These are phyloP conservation scores for Aspergillus sergii DNA, from an alignment of 2,329 filamentous ascomycete species.

Conservation along the genomic window DNA sequence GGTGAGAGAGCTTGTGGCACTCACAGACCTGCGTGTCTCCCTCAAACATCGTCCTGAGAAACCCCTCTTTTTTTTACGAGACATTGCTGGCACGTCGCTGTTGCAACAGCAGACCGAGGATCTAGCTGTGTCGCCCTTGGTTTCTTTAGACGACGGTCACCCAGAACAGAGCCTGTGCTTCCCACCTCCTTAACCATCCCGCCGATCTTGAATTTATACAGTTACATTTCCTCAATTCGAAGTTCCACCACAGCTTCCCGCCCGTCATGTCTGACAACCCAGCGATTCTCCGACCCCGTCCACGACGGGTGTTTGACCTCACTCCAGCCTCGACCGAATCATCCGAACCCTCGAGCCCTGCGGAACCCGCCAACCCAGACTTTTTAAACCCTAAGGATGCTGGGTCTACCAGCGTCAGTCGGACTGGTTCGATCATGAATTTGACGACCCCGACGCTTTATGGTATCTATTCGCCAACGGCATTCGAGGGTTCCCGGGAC, in stretches of 20 bases:
- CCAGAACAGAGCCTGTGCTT: not conserved
- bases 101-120: not conserved
- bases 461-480: constrained; percentile 81
- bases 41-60: not conserved
- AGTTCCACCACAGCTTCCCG: constrained; percentile 2
- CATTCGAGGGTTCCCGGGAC: constrained; percentile 57
- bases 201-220: not conserved
- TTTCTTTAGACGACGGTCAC: not conserved
- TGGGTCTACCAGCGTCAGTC: constrained; percentile 55
- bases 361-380: constrained; percentile 39
- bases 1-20: constrained; percentile 6
- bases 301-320: constrained; percentile 71
- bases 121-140: not conserved
- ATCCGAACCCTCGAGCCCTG: constrained; percentile 44
- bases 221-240: not conserved
- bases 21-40: not conserved
- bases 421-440: constrained; percentile 79
- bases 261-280: constrained; percentile 45
- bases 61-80: constrained; percentile 15
- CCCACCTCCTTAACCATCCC: not conserved
- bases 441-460: constrained; percentile 86
- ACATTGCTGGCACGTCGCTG: not conserved
- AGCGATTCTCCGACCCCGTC: constrained; percentile 68
- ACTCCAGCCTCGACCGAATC: constrained; percentile 50
- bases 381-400: constrained; percentile 36